A percentile compares a stretch with the other conserved stretches of the same genome.
Evolutionary conservation across 1,139 yeast species (phyloP).

Genomic region (Lodderomyces beijingensis): DNA sequence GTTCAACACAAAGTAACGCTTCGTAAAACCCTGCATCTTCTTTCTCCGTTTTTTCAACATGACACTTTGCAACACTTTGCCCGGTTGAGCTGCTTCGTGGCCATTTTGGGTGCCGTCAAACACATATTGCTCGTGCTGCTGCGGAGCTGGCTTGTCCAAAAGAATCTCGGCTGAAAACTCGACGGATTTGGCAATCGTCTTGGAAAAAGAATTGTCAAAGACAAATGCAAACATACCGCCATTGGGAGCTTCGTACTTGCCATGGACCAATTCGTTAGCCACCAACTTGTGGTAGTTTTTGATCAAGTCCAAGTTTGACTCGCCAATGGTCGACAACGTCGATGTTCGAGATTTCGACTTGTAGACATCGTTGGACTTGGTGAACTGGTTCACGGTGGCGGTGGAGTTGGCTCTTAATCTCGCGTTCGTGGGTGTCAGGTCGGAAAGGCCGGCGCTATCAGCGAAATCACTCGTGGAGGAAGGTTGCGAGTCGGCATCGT

Average conservation of each 20-base stretch:
- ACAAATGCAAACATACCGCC: slow-evolving; percentile 81
- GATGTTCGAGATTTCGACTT: slow-evolving; percentile 35
- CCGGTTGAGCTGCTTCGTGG: slow-evolving; percentile 32
- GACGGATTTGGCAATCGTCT: slow-evolving; percentile 77
- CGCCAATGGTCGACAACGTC: slow-evolving; percentile 30
- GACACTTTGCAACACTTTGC: slow-evolving; percentile 68
- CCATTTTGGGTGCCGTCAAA: slow-evolving; percentile 8
- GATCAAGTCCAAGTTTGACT: slow-evolving; percentile 35
- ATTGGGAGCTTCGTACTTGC: slow-evolving; percentile 50
- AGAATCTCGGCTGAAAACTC: slow-evolving; percentile 57
- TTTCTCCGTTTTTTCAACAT: slow-evolving; percentile 73
- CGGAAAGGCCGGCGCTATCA: slow-evolving; percentile 1
- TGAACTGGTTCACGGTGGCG: slow-evolving; percentile 35
- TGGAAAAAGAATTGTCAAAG: slow-evolving; percentile 88
- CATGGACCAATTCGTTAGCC: slow-evolving; percentile 58
- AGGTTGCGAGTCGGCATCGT: slow-evolving; percentile 10
- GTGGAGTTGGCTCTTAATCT: slow-evolving; percentile 32
- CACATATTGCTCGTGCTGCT: slow-evolving; percentile 9
- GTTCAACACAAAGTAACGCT: slow-evolving; percentile 80
- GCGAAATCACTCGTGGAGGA: slow-evolving; percentile 3
- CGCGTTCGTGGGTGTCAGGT: neutral
- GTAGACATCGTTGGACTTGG: slow-evolving; percentile 30
- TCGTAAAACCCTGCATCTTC: slow-evolving; percentile 76
- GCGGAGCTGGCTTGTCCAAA: slow-evolving; percentile 7
- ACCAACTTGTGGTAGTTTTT: slow-evolving; percentile 46